Evolutionary conservation across 768 basidiomycete genomes (phyloP).

Genomic region (Mycena pura): DNA sequence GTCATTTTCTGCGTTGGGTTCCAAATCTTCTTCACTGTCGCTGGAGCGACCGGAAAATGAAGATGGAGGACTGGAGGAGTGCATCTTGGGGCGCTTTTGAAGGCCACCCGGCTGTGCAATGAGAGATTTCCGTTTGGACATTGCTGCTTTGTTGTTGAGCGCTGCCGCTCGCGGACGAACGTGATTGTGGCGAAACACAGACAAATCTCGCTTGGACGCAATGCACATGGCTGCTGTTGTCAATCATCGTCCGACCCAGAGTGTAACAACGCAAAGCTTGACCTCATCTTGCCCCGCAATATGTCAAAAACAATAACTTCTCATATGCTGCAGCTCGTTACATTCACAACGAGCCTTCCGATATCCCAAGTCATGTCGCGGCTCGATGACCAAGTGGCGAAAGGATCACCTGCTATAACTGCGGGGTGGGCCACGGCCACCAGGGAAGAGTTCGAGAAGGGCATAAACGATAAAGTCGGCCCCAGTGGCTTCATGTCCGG

Average conservation of each 20-base stretch:
- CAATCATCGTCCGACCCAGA: neutral
- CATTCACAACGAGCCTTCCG: constrained; percentile 47
- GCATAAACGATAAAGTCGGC: constrained; percentile 38
- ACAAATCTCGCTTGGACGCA: neutral
- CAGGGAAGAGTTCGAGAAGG: constrained; percentile 45
- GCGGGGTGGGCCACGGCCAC: constrained; percentile 27
- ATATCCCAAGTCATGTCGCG: constrained; percentile 50
- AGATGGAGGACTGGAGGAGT: constrained; percentile 16
- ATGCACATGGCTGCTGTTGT: neutral
- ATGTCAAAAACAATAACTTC: constrained; percentile 40
- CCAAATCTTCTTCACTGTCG: neutral
- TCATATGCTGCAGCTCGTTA: constrained; percentile 49
- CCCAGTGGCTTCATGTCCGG: constrained; percentile 55
- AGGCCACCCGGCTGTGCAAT: constrained; percentile 52
- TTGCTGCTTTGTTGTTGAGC: too few relatives aligned
- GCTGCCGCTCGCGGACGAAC: too few relatives aligned
- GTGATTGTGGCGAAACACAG: too few relatives aligned
- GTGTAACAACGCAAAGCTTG: constrained; percentile 39
- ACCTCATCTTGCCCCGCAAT: neutral
- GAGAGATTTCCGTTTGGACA: constrained; percentile 38
- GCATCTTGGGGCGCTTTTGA: constrained; percentile 43
- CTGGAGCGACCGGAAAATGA: neutral
- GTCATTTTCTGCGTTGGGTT: neutral
- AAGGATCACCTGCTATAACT: constrained; percentile 36
- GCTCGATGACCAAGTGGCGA: constrained; percentile 51